A percentile compares a stretch with the other conserved stretches of the same genome.
phyloP scores from a whole-genome alignment of 2,329 filamentous ascomycete species.

The Pestalotiopsis sp. region DNA sequence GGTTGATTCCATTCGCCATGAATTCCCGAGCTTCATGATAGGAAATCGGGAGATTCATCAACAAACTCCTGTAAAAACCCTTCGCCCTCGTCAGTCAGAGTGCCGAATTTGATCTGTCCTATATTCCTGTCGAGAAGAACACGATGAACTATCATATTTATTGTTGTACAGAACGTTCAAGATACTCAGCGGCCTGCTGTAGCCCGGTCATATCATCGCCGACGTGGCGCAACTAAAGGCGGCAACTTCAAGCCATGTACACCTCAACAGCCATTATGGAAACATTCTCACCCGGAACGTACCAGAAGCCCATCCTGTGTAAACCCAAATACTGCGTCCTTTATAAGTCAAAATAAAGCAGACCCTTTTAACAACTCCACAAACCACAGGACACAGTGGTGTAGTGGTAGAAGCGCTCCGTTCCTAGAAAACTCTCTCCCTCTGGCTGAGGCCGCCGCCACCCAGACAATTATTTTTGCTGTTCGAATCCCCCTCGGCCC shows the following conservation, averaged over 20 bases:
- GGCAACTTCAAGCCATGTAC: neutral
- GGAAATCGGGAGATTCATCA: too few relatives aligned
- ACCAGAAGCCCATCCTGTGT: neutral
- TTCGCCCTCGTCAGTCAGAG: too few relatives aligned
- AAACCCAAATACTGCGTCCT: neutral
- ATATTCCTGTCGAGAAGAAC: too few relatives aligned
- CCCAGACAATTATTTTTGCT: neutral
- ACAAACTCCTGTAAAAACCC: too few relatives aligned
- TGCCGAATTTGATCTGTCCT: too few relatives aligned
- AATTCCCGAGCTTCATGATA: too few relatives aligned
- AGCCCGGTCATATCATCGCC: too few relatives aligned
- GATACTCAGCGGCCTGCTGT: neutral
- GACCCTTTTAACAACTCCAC: neutral
- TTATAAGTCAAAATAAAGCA: neutral
- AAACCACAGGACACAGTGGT: neutral
- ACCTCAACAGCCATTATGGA: neutral
- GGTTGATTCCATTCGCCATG: too few relatives aligned
- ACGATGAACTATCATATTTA: too few relatives aligned
- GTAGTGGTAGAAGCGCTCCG: neutral
- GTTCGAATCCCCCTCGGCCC: neutral
- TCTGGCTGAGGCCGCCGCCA: neutral
- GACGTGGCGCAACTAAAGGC: neutral
- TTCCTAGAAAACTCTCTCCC: neutral
- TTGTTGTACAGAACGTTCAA: neutral
- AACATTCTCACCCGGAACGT: neutral